Percentiles rank a stretch among this genome's conserved stretches.
These are phyloP conservation scores for Earliella scabrosa DNA, from an alignment of 1,284 basidiomycete species.

Conservation along the genomic window DNA sequence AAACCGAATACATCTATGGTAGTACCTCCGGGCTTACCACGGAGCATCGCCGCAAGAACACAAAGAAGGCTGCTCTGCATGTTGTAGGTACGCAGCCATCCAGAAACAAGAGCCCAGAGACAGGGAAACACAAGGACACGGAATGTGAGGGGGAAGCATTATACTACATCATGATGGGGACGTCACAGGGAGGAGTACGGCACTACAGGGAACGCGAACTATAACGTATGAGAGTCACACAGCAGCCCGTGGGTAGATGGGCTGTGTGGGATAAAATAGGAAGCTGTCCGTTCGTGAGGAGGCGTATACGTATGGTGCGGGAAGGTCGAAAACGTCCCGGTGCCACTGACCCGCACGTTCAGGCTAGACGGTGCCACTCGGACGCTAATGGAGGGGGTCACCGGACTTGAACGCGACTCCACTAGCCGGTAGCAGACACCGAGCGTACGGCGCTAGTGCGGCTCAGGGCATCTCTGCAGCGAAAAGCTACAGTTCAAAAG, in stretches of 20 bases:
- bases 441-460: too few relatives aligned
- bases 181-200: background rate
- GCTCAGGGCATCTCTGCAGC: constrained; percentile 30
- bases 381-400: background rate
- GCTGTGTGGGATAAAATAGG: constrained; percentile 10
- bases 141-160: background rate
- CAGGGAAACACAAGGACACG: background rate
- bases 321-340: background rate
- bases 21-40: constrained; percentile 1
- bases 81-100: background rate
- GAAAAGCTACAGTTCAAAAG: constrained; percentile 21
- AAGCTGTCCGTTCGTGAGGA: background rate
- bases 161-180: background rate
- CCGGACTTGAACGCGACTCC: background rate
- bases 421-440: too few relatives aligned
- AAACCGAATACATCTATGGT: constrained; percentile 4
- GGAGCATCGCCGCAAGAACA: constrained; percentile 7
- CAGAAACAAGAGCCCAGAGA: background rate
- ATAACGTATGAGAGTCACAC: constrained; percentile 11
- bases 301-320: background rate
- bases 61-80: background rate
- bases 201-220: constrained; percentile 12
- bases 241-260: background rate
- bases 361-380: background rate
- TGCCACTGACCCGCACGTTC: background rate